phyloP scores from a whole-genome alignment of 805 yeast species.

The Danielia reshetovae region DNA sequence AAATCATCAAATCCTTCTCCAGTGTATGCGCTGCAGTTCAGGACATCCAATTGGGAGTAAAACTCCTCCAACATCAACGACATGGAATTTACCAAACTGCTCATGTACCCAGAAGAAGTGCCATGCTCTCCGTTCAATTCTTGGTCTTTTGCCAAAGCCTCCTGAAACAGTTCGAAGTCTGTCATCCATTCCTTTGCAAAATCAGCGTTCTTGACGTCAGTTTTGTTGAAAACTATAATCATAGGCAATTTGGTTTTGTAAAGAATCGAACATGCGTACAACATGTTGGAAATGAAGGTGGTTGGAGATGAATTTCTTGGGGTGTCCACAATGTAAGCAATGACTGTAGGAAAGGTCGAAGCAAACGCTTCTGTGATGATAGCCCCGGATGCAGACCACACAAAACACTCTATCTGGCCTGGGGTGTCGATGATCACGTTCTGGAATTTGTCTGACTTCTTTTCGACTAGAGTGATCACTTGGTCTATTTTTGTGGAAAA shows the following conservation, averaged over 20 bases:
- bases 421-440: constrained; percentile 94
- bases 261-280: constrained; percentile 94
- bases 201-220: constrained; percentile 79
- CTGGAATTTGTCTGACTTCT: constrained; percentile 52
- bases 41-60: constrained; percentile 87
- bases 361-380: constrained; percentile 97
- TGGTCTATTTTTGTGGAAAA: constrained; percentile 96
- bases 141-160: constrained; percentile 63
- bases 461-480: constrained; percentile 80
- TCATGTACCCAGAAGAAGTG: constrained; percentile 84
- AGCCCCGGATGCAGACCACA: constrained; percentile 97
- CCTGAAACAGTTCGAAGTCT: constrained; percentile 89
- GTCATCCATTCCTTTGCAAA: constrained; percentile 97
- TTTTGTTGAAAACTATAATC: constrained; percentile 94
- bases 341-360: constrained; percentile 89
- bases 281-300: constrained; percentile 96
- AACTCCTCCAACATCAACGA: constrained; percentile 94
- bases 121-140: constrained; percentile 61
- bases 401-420: constrained; percentile 97
- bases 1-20: constrained; percentile 95
- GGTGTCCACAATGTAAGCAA: constrained; percentile 94
- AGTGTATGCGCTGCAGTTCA: constrained; percentile 87
- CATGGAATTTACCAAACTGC: constrained; percentile 90
- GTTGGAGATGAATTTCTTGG: constrained; percentile 94
- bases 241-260: constrained; percentile 95